These are phyloP conservation scores for Neurospora terricola DNA, from an alignment of 495 filamentous ascomycete genomes.

Conservation along the genomic window DNA sequence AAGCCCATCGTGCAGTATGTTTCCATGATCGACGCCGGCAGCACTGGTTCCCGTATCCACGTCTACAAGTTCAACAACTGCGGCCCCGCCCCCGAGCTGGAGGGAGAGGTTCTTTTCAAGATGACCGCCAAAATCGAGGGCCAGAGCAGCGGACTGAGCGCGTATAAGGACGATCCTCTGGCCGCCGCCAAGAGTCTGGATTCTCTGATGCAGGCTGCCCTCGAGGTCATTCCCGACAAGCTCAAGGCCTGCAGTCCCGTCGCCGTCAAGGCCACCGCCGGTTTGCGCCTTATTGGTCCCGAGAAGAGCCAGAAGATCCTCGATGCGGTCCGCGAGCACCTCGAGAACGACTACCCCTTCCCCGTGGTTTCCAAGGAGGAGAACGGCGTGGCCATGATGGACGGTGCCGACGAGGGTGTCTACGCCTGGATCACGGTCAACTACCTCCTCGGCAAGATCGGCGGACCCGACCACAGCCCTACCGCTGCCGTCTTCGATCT, in stretches of 20 bases:
- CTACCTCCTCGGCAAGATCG: constrained; percentile 96
- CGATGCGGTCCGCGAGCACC: constrained; percentile 66
- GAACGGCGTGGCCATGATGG: constrained; percentile 89
- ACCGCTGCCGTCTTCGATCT: constrained; percentile 95
- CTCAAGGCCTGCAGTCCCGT: constrained; percentile 81
- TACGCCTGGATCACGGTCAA: constrained; percentile 99
- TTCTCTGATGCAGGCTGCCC: constrained; percentile 71
- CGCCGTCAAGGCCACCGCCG: constrained; percentile 94
- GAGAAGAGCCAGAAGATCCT: constrained; percentile 77
- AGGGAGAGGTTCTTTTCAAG: constrained; percentile 74
- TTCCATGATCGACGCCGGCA: constrained; percentile 96
- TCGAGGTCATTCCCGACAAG: constrained; percentile 74
- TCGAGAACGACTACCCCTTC: constrained; percentile 91
- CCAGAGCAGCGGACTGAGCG: constrained; percentile 75
- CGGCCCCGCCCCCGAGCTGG: constrained; percentile 86
- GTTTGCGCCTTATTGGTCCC: constrained; percentile 72
- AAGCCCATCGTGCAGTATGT: constrained; percentile 96
- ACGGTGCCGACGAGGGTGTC: constrained; percentile 90
- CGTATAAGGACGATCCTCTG: constrained; percentile 73
- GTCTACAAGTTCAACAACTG: constrained; percentile 99
- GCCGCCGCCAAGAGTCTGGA: constrained; percentile 87
- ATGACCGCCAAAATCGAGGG: constrained; percentile 65
- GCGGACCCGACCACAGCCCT: constrained; percentile 75
- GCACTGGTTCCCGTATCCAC: constrained; percentile 94
- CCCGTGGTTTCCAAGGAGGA: constrained; percentile 77